These are phyloP conservation scores for Trametes punicea DNA, from an alignment of 768 basidiomycete species.

Conservation along the genomic window DNA sequence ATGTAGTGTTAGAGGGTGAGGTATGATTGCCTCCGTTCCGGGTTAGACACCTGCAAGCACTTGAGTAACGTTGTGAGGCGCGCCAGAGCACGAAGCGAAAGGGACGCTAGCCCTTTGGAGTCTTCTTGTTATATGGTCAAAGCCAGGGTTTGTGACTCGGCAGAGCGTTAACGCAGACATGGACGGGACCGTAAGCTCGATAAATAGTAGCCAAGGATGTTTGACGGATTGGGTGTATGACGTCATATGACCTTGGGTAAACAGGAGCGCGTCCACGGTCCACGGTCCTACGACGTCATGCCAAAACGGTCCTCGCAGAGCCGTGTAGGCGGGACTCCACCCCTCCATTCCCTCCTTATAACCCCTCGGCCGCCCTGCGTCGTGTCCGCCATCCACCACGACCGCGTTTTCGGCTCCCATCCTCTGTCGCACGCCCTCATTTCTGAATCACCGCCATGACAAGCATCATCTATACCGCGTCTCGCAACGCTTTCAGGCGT, in stretches of 20 bases:
- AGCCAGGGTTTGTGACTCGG: too few relatives aligned
- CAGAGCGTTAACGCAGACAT: too few relatives aligned
- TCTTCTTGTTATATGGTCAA: too few relatives aligned
- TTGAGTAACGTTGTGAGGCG: too few relatives aligned
- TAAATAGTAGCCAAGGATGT: too few relatives aligned
- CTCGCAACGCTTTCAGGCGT: slow-evolving; percentile 26
- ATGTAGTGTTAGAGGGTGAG: too few relatives aligned
- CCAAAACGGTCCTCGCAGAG: slow-evolving; percentile 4
- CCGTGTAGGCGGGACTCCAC: slow-evolving; percentile 4
- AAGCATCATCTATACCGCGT: slow-evolving; percentile 21
- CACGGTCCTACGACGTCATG: slow-evolving; percentile 11
- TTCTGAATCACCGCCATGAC: slow-evolving; percentile 21
- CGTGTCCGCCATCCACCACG: not conserved
- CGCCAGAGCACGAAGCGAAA: too few relatives aligned
- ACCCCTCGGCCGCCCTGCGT: not conserved
- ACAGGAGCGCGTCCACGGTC: not conserved
- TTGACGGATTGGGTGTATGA: not conserved
- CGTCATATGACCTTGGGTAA: not conserved
- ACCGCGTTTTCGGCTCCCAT: not conserved
- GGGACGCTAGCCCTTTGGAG: too few relatives aligned
- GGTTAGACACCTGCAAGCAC: too few relatives aligned
- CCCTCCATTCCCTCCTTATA: slow-evolving; percentile 9
- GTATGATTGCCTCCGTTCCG: too few relatives aligned
- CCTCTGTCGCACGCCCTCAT: not conserved
- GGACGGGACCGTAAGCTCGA: too few relatives aligned